Conservation (phyloP, 768 basidiomycete species). For the Botryobasidium botryosum region DNA sequence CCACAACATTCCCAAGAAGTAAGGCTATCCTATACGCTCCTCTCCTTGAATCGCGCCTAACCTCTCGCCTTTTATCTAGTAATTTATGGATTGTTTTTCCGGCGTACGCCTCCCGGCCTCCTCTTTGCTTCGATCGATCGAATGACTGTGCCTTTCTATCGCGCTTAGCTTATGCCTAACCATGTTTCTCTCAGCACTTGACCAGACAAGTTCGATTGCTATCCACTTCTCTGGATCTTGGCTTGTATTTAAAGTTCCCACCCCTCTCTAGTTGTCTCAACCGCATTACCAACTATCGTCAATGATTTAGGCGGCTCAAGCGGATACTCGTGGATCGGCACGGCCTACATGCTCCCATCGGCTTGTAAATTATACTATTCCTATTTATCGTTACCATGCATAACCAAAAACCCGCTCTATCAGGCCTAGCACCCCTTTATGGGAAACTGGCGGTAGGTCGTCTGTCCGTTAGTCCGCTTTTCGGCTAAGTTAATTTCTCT, state of each 20-base stretch:
- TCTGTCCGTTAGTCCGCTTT: too few relatives aligned
- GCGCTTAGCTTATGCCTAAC: conserved; percentile 4
- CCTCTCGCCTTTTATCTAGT: not conserved
- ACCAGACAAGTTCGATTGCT: conserved; percentile 23
- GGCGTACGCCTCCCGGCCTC: too few relatives aligned
- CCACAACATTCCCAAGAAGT: conserved; percentile 9
- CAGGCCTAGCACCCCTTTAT: conserved; percentile 51
- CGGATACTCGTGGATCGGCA: conserved; percentile 56
- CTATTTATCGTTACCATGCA: too few relatives aligned
- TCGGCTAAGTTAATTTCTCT: too few relatives aligned
- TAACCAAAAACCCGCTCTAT: too few relatives aligned
- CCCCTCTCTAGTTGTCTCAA: conserved; percentile 28
- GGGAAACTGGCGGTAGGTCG: conserved; percentile 63
- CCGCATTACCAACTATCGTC: conserved; percentile 62
- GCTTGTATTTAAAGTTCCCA: conserved; percentile 18
- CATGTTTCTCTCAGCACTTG: conserved; percentile 27
- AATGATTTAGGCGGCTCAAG: conserved; percentile 30
- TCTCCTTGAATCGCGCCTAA: not conserved
- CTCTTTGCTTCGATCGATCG: too few relatives aligned
- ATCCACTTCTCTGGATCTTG: too few relatives aligned
- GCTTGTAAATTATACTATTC: too few relatives aligned
- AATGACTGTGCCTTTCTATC: too few relatives aligned
- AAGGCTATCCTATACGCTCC: conserved; percentile 1
- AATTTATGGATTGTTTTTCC: too few relatives aligned
- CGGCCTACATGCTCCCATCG: conserved; percentile 52